These are phyloP conservation scores for Rhizoclosmatium sp. DNA, from an alignment of 192 early-diverging fungal genomes.

Conservation along the genomic window DNA sequence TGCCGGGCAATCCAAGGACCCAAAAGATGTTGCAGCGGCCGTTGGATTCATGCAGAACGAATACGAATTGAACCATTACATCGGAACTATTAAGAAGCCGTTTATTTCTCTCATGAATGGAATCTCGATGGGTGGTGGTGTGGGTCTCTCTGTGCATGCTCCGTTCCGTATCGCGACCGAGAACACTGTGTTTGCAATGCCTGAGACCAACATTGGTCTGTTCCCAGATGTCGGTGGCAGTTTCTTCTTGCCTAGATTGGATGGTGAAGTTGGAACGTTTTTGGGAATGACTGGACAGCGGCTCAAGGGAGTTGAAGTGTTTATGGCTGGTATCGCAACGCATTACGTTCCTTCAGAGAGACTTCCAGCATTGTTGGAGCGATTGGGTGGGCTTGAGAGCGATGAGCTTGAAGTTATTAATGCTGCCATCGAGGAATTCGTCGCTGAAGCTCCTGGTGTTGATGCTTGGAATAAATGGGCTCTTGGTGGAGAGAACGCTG, in stretches of 20 bases:
- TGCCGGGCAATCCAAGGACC: slow-evolving; percentile 31
- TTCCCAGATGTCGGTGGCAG: slow-evolving; percentile 97
- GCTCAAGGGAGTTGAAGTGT: slow-evolving; percentile 77
- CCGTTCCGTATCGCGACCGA: slow-evolving; percentile 97
- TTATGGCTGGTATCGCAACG: slow-evolving; percentile 90
- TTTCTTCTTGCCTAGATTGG: slow-evolving; percentile 93
- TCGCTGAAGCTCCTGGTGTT: slow-evolving; percentile 52
- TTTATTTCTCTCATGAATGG: slow-evolving; percentile 88
- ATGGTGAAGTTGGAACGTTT: slow-evolving; percentile 93
- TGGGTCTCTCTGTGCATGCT: slow-evolving; percentile 93
- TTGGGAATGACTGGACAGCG: slow-evolving; percentile 86
- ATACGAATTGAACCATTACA: slow-evolving; percentile 91
- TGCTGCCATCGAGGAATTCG: slow-evolving; percentile 89
- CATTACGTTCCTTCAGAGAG: slow-evolving; percentile 93
- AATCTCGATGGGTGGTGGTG: slow-evolving; percentile 91
- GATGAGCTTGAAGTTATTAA: slow-evolving; percentile 83
- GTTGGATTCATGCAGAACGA: slow-evolving; percentile 90
- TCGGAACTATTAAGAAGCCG: slow-evolving; percentile 88
- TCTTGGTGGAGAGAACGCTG: slow-evolving; percentile 57
- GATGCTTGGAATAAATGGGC: slow-evolving; percentile 54
- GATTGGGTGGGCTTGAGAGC: slow-evolving; percentile 81
- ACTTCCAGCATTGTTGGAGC: slow-evolving; percentile 77
- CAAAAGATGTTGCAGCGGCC: slow-evolving; percentile 55
- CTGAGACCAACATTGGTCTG: slow-evolving; percentile 94
- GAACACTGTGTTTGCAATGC: slow-evolving; percentile 96